A percentile compares a stretch with the other conserved stretches of the same genome.
These are phyloP conservation scores for Eleusine indica DNA, from an alignment of 176 grass and related monocot genomes.

Conservation along the genomic window DNA sequence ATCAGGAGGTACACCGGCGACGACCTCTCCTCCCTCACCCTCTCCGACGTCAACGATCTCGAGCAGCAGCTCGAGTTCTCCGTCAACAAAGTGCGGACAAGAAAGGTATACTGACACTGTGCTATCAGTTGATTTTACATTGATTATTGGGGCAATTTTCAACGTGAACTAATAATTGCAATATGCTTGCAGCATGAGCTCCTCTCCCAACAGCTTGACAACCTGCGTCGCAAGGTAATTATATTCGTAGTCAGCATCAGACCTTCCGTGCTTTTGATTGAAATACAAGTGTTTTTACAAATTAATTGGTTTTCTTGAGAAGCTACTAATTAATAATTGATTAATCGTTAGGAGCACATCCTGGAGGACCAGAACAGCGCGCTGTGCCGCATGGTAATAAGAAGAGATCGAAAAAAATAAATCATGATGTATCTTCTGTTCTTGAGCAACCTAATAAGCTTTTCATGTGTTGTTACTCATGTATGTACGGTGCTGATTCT, in stretches of 20 bases:
- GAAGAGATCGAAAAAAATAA: not conserved
- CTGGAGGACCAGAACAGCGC: conserved; percentile 75
- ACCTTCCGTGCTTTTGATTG: not conserved
- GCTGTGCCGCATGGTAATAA: conserved; percentile 66
- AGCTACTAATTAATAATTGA: not conserved
- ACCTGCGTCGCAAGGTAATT: conserved; percentile 77
- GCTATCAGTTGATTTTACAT: not conserved
- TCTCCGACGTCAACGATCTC: conserved; percentile 61
- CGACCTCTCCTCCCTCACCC: conserved; percentile 64
- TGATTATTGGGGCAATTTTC: not conserved
- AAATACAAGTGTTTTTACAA: not conserved
- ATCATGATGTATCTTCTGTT: not conserved
- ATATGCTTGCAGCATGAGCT: conserved; percentile 66
- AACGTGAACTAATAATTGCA: not conserved
- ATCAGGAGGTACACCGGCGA: conserved; percentile 73
- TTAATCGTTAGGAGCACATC: conserved; percentile 67
- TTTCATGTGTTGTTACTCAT: not conserved
- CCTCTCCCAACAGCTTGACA: conserved; percentile 81
- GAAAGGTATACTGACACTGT: conserved; percentile 50
- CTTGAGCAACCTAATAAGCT: not conserved
- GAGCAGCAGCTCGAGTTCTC: conserved; percentile 79
- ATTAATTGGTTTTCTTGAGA: too few species aligned
- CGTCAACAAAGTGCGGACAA: conserved; percentile 58
- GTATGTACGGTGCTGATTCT: not conserved
- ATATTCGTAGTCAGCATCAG: not conserved